These are phyloP conservation scores for Nannochloropsis gaditana DNA, from an alignment of 108 stramenopile genomes.

Conservation along the genomic window DNA sequence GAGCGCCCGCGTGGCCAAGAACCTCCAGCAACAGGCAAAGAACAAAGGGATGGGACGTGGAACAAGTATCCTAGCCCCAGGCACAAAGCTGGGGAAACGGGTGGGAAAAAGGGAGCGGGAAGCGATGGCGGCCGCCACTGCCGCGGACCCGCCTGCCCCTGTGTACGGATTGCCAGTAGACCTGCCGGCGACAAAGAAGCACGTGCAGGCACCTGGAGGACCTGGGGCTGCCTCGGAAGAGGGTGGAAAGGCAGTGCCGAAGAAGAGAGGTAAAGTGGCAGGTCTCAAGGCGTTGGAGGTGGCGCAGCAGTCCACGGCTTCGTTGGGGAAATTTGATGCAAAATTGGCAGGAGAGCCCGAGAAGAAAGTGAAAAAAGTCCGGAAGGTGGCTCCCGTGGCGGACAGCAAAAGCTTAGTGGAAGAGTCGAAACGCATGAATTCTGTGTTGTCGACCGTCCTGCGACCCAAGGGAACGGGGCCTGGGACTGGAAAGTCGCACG, in stretches of 20 bases:
- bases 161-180: constrained; percentile 54
- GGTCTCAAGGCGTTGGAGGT: constrained; percentile 41
- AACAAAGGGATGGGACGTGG: constrained; percentile 20
- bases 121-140: not conserved
- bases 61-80: not conserved
- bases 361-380: constrained; percentile 42
- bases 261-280: constrained; percentile 42
- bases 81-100: no score
- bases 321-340: constrained; percentile 50
- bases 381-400: constrained; percentile 21
- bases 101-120: constrained; percentile 28
- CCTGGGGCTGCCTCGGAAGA: not conserved
- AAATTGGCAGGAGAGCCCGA: constrained; percentile 37
- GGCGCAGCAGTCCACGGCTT: constrained; percentile 52
- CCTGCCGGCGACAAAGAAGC: constrained; percentile 22
- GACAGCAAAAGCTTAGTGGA: not conserved
- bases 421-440: not conserved
- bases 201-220: not conserved
- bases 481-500: not conserved
- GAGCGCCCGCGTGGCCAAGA: constrained; percentile 59
- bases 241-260: constrained; percentile 16
- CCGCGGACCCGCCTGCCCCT: not conserved
- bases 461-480: not conserved
- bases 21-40: constrained; percentile 36
- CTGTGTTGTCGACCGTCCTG: not conserved